Conservation (phyloP, 352 stramenopile genomes). For the Pseudoperonospora humuli region DNA sequence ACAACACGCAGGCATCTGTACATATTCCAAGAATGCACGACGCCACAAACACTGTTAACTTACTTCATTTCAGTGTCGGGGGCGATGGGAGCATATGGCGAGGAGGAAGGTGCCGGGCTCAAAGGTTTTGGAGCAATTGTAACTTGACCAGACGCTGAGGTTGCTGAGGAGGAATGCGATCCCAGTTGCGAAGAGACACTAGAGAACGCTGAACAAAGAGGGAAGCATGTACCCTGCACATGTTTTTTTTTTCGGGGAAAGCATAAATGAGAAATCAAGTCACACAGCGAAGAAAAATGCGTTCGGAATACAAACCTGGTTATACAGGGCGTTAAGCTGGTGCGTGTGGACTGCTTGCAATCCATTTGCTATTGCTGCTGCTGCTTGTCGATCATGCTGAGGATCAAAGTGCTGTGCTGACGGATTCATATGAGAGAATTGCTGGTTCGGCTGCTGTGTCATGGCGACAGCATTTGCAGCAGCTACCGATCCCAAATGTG, state of each 20-base stretch:
- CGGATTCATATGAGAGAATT: conserved; percentile 23
- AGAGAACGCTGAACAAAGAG: conserved; percentile 34
- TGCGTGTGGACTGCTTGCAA: conserved; percentile 30
- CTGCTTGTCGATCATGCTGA: conserved; percentile 15
- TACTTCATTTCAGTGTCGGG: conserved; percentile 27
- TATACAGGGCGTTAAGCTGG: conserved; percentile 26
- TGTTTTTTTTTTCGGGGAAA: conserved; percentile 1
- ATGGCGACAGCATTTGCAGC: conserved; percentile 37
- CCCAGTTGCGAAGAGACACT: conserved; percentile 22
- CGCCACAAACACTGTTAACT: conserved; percentile 13
- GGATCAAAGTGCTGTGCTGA: conserved; percentile 10
- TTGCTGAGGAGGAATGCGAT: conserved; percentile 10
- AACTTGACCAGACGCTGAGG: conserved; percentile 19
- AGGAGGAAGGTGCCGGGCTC: conserved; percentile 11
- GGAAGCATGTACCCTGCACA: conserved; percentile 34
- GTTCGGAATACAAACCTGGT: conserved; percentile 28
- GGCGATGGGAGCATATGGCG: conserved; percentile 16
- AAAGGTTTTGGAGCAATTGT: conserved; percentile 29
- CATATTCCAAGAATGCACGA: neutral
- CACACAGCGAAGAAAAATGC: conserved; percentile 7
- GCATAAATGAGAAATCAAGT: conserved; percentile 11
- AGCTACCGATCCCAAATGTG: conserved; percentile 44
- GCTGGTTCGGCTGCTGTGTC: conserved; percentile 26
- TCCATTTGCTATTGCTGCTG: conserved; percentile 14
- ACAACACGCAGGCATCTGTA: conserved; percentile 11